Conservation (phyloP, 805 yeast species). For the Metschnikowia kofuensis region DNA sequence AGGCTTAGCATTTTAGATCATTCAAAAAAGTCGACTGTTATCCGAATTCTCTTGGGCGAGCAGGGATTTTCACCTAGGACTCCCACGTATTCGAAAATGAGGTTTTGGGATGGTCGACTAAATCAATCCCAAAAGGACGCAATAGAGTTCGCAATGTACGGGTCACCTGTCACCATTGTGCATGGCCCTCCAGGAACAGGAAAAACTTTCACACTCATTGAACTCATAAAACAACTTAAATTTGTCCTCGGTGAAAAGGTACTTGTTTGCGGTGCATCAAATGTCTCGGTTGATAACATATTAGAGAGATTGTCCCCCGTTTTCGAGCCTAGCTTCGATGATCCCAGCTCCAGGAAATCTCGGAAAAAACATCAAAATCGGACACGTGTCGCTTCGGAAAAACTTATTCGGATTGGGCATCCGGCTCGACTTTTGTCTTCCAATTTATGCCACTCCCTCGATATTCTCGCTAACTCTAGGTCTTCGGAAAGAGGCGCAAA, state of each 20-base stretch:
- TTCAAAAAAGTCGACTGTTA: conserved; percentile 27
- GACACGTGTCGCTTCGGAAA: conserved; percentile 27
- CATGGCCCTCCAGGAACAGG: conserved; percentile 89
- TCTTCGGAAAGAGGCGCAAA: conserved; percentile 44
- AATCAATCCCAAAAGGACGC: conserved; percentile 76
- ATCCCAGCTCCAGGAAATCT: conserved; percentile 3
- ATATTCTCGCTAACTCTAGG: conserved; percentile 58
- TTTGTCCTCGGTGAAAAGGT: conserved; percentile 48
- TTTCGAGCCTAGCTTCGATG: conserved; percentile 14
- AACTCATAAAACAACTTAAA: conserved; percentile 70
- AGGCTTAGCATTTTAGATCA: conserved; percentile 52
- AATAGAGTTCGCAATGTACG: conserved; percentile 56
- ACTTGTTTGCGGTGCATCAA: conserved; percentile 91
- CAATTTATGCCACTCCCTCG: conserved; percentile 71
- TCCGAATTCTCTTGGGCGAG: conserved; percentile 49
- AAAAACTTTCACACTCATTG: conserved; percentile 79
- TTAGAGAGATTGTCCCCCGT: conserved; percentile 61
- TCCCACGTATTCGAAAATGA: conserved; percentile 16
- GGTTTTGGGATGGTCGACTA: conserved; percentile 43
- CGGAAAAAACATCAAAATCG: conserved; percentile 9
- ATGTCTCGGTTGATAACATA: conserved; percentile 87
- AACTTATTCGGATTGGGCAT: conserved; percentile 84
- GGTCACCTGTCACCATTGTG: conserved; percentile 55
- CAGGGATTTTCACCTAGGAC: conserved; percentile 24
- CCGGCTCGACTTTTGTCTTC: conserved; percentile 77